Evolutionary conservation across 805 yeast species (phyloP), one percentile per base, ranked within the genome.

Genomic region (Candida sithepensis): DNA sequence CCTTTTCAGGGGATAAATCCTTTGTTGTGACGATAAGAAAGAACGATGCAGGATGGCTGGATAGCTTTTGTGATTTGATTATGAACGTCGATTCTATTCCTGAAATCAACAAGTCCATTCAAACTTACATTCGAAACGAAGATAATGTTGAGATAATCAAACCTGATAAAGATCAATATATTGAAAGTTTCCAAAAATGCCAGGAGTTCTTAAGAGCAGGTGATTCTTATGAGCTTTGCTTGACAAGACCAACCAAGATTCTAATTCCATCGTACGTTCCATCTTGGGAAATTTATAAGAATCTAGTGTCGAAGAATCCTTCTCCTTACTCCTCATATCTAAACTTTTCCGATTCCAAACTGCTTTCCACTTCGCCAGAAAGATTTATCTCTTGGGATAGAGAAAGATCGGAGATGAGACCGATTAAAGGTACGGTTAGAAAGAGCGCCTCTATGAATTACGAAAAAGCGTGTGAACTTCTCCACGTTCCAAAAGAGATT

Each of bases 351-450:
- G 85, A 83, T 51, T 77, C 78, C 23, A 71, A 74, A 12, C 68
- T 94, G 28, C 72, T 92, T 2, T 88, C 96, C 2, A 85, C 97
- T 0, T 92, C 98, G 0, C 99, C 99, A 0, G 99, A 94, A 64
- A 72, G 99, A 53, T 95, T 94, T 59, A 62, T 95, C 44, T 77
- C 84, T 2, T 95, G 98, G 97, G 74, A 75, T 46, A 64, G 72
- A 20, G 61, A 66, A 0, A 54, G 52, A 20, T 85, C 94, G 48
- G 96, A 94, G 65, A 74, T 94, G 60, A 74, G 98, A 46, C 99
- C 99, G 1, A 94, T 94, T 47, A 94, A 94, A 64, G 99, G 99
- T 4, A 94, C 99, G 0, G 96, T 94, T 2, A 80, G 74, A 55
- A 89, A 88, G 56, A 67, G 78, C 0, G 68, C 74, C 0, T 76